Conservation (phyloP, 371 early-diverging fungal genomes). For the Amoeboaphelidium protococcarum region DNA sequence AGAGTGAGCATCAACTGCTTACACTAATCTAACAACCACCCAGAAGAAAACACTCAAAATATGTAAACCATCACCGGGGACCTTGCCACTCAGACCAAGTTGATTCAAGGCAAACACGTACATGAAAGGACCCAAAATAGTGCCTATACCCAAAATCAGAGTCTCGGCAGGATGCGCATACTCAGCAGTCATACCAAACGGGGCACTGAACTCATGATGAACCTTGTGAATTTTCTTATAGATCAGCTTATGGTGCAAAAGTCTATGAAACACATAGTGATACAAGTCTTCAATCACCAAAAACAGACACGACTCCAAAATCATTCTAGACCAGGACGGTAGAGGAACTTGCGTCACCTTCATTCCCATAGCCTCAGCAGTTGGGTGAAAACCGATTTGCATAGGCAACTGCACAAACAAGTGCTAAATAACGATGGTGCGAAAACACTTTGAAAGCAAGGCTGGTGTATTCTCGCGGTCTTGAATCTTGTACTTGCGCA, state of each 20-base stretch:
- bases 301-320: constrained; percentile 32
- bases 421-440: constrained; percentile 37
- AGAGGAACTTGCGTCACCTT: constrained; percentile 47
- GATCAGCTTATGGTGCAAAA: constrained; percentile 56
- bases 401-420: constrained; percentile 52
- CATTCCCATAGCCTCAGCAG: constrained; percentile 54
- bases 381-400: constrained; percentile 56
- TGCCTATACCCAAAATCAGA: constrained; percentile 39
- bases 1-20: constrained; percentile 43
- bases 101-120: constrained; percentile 25
- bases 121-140: constrained; percentile 38
- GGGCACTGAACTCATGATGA: constrained; percentile 74
- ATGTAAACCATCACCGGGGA: no score
- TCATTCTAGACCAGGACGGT: constrained; percentile 31
- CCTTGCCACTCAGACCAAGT: no score
- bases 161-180: constrained; percentile 62
- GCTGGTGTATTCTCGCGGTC: constrained; percentile 31
- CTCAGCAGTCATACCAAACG: constrained; percentile 63
- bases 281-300: constrained; percentile 37
- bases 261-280: constrained; percentile 48
- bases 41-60: constrained; percentile 47
- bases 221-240: constrained; percentile 74
- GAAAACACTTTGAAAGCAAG: constrained; percentile 44
- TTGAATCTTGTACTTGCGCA: constrained; percentile 53
- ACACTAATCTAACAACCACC: constrained; percentile 28